These are phyloP conservation scores for Thelonectria olida DNA, from an alignment of 2,329 filamentous ascomycete species.

Conservation along the genomic window DNA sequence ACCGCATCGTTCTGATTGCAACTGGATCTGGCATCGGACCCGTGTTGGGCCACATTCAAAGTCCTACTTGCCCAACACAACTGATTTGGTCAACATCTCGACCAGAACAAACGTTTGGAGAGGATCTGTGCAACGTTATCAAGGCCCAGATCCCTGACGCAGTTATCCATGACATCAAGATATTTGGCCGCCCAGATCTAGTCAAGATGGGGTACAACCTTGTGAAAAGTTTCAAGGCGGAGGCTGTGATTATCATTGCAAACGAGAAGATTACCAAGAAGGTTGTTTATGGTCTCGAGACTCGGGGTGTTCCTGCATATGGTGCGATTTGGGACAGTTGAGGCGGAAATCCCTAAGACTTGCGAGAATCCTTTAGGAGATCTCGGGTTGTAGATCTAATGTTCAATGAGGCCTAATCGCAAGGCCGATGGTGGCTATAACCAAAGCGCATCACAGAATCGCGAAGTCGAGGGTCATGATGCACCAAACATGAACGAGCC, in stretches of 20 bases:
- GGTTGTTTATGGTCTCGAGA: slow-evolving; percentile 75
- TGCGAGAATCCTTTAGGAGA: too few relatives aligned
- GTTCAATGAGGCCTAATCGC: too few relatives aligned
- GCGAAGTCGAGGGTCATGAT: too few relatives aligned
- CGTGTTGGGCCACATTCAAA: slow-evolving; percentile 19
- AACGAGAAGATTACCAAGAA: slow-evolving; percentile 74
- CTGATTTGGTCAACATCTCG: slow-evolving; percentile 75
- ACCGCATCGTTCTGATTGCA: slow-evolving; percentile 68
- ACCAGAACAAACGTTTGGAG: slow-evolving; percentile 70
- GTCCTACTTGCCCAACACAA: slow-evolving; percentile 58
- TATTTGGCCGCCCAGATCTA: slow-evolving; percentile 67
- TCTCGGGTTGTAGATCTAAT: too few relatives aligned
- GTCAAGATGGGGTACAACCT: slow-evolving; percentile 61
- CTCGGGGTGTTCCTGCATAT: slow-evolving; percentile 71
- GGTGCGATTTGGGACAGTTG: slow-evolving; percentile 76
- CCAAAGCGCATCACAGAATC: too few relatives aligned
- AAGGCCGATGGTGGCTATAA: too few relatives aligned
- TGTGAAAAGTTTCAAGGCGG: slow-evolving; percentile 63
- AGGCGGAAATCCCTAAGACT: too few relatives aligned
- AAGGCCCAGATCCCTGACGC: slow-evolving; percentile 67
- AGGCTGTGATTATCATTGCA: slow-evolving; percentile 79
- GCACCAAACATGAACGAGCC: too few relatives aligned
- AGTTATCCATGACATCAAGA: slow-evolving; percentile 72
- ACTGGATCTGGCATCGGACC: slow-evolving; percentile 77
- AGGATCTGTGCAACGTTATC: slow-evolving; percentile 65